Evolutionary conservation across 768 basidiomycete species (phyloP).

Genomic region (Naganishia vaughanmartiniae): DNA sequence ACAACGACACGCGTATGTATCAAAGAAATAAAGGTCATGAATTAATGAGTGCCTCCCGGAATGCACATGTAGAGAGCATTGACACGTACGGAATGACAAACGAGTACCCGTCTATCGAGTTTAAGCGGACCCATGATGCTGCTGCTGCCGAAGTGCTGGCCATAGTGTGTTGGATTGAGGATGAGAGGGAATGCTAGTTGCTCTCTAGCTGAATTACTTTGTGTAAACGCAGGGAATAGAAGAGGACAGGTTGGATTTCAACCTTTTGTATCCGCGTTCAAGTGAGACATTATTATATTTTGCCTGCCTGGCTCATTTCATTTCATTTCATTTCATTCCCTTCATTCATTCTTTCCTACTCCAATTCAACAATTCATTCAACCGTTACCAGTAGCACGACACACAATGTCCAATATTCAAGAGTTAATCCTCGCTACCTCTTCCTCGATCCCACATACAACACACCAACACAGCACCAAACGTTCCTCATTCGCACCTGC

Average conservation of each 20-base stretch:
- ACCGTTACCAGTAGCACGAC: too few relatives aligned
- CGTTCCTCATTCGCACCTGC: conserved; percentile 26
- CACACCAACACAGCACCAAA: conserved; percentile 33
- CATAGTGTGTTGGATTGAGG: neutral
- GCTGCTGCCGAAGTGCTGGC: neutral
- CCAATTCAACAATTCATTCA: too few relatives aligned
- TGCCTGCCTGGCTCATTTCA: too few relatives aligned
- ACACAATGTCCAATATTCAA: conserved; percentile 37
- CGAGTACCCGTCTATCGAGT: conserved; percentile 65
- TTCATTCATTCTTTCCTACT: too few relatives aligned
- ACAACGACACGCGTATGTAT: neutral
- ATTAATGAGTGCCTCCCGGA: neutral
- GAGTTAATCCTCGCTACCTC: conserved; percentile 49
- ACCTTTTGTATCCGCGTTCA: conserved; percentile 15
- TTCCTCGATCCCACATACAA: conserved; percentile 27
- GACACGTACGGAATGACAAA: conserved; percentile 66
- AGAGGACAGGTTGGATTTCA: too few relatives aligned
- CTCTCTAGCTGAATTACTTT: too few relatives aligned
- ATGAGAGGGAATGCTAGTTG: neutral
- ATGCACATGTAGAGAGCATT: neutral
- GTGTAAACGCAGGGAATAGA: too few relatives aligned
- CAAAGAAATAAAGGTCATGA: neutral
- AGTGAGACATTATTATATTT: conserved; percentile 3
- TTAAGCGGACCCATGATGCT: conserved; percentile 27
- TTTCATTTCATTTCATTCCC: too few relatives aligned